phyloP scores from a whole-genome alignment of 208 protist species.

The Trypanosoma brucei region DNA sequence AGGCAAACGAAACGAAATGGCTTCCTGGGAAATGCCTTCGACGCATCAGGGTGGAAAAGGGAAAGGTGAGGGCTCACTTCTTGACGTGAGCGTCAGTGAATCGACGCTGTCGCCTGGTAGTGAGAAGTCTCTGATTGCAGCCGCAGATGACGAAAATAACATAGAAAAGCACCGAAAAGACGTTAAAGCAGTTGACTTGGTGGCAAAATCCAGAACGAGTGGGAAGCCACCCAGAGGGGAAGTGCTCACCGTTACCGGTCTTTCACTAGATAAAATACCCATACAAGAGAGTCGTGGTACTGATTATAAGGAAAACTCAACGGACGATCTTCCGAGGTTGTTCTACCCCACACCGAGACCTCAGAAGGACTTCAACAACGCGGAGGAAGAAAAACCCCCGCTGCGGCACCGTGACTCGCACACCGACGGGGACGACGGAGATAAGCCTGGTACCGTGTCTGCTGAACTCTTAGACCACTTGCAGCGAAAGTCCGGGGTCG shows the following conservation, averaged over 20 bases:
- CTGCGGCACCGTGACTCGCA: too few species aligned
- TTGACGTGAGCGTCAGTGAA: slow-evolving; percentile 21
- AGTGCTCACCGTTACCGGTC: neutral
- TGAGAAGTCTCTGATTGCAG: neutral
- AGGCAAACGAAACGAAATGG: neutral
- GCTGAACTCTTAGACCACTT: too few species aligned
- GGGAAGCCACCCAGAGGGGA: neutral
- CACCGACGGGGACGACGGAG: too few species aligned
- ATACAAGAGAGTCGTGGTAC: neutral
- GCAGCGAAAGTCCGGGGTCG: too few species aligned
- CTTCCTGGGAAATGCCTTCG: neutral
- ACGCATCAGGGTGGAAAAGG: neutral
- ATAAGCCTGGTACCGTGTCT: too few species aligned
- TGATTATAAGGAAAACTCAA: neutral
- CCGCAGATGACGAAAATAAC: neutral
- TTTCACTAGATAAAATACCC: neutral
- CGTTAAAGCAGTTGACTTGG: neutral
- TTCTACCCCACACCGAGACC: neutral
- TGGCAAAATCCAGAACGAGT: neutral
- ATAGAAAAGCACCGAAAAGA: neutral
- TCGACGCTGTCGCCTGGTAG: slow-evolving; percentile 4
- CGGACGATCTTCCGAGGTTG: neutral
- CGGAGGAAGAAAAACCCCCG: too few species aligned
- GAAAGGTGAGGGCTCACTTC: neutral
- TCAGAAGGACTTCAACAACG: too few species aligned